phyloP scores from a whole-genome alignment of 768 basidiomycete species.

The Suillus subalutaceus region DNA sequence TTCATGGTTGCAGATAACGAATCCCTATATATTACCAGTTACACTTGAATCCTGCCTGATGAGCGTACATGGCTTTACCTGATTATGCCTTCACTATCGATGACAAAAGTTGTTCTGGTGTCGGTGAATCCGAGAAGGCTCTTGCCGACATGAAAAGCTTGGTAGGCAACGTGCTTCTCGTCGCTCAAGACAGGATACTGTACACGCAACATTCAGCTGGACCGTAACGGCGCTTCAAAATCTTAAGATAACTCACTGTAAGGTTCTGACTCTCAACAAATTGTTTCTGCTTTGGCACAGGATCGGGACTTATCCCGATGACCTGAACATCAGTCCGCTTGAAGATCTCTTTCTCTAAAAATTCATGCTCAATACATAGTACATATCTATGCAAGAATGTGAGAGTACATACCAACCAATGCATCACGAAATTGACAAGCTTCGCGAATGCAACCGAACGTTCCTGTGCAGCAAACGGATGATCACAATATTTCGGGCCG shows the following conservation, averaged over 20 bases:
- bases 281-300: constrained; percentile 69
- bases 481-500: not conserved
- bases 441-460: constrained; percentile 80
- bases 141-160: constrained; percentile 67
- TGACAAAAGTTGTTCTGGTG: constrained; percentile 74
- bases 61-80: constrained; percentile 42
- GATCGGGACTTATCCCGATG: constrained; percentile 74
- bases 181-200: constrained; percentile 86
- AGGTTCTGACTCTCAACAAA: constrained; percentile 76
- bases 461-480: constrained; percentile 42
- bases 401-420: constrained; percentile 51
- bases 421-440: constrained; percentile 86
- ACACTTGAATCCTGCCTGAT: constrained; percentile 10
- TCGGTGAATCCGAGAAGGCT: constrained; percentile 66
- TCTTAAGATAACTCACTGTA: constrained; percentile 45
- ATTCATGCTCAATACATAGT: not conserved
- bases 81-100: constrained; percentile 71
- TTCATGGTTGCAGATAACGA: constrained; percentile 62
- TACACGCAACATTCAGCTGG: not conserved
- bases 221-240: not conserved
- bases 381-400: constrained; percentile 7
- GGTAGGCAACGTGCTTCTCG: constrained; percentile 57
- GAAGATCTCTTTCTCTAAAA: constrained; percentile 63
- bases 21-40: constrained; percentile 42
- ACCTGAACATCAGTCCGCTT: constrained; percentile 64